A percentile compares a stretch with the other conserved stretches of the same genome.
phyloP scores from a whole-genome alignment of 2,329 filamentous ascomycete species.

The Penicillium oxalicum region DNA sequence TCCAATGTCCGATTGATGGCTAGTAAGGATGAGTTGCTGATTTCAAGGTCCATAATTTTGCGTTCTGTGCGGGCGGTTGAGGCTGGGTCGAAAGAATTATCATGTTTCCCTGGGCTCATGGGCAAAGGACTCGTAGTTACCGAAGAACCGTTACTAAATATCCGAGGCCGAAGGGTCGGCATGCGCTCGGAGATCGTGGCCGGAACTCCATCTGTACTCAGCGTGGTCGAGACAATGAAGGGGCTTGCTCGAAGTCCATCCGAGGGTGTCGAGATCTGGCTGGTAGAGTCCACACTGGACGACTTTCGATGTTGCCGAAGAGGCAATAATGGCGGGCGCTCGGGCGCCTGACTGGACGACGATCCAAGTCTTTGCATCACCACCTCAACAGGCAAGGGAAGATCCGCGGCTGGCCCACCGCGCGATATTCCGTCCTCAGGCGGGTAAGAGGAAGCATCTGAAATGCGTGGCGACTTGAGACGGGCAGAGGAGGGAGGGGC shows the following conservation, averaged over 20 bases:
- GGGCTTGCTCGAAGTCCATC: slow-evolving; percentile 29
- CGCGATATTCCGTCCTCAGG: slow-evolving; percentile 19
- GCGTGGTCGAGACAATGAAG: slow-evolving; percentile 23
- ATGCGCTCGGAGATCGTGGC: slow-evolving; percentile 23
- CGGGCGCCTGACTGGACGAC: slow-evolving; percentile 15
- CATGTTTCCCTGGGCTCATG: slow-evolving; percentile 46
- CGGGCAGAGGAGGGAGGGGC: slow-evolving; percentile 25
- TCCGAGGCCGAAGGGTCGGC: slow-evolving; percentile 24
- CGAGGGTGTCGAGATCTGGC: slow-evolving; percentile 10
- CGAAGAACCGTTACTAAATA: slow-evolving; percentile 31
- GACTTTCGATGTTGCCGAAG: slow-evolving; percentile 28
- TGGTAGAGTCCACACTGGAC: slow-evolving; percentile 29
- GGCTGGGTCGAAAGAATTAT: slow-evolving; percentile 59
- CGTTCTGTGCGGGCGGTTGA: slow-evolving; percentile 85
- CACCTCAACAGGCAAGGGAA: slow-evolving; percentile 11
- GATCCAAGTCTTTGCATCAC: slow-evolving; percentile 18
- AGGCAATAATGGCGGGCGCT: slow-evolving; percentile 11
- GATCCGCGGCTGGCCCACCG: slow-evolving; percentile 21
- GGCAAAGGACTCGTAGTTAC: slow-evolving; percentile 44
- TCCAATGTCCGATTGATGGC: slow-evolving; percentile 94
- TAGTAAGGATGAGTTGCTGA: slow-evolving; percentile 88
- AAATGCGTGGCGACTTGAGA: slow-evolving; percentile 27
- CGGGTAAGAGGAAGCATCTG: slow-evolving; percentile 20
- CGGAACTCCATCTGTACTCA: slow-evolving; percentile 14
- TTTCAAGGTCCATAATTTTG: slow-evolving; percentile 93